Conservation (phyloP, 1,284 basidiomycete species). For the Sanghuangporus weigelae region DNA sequence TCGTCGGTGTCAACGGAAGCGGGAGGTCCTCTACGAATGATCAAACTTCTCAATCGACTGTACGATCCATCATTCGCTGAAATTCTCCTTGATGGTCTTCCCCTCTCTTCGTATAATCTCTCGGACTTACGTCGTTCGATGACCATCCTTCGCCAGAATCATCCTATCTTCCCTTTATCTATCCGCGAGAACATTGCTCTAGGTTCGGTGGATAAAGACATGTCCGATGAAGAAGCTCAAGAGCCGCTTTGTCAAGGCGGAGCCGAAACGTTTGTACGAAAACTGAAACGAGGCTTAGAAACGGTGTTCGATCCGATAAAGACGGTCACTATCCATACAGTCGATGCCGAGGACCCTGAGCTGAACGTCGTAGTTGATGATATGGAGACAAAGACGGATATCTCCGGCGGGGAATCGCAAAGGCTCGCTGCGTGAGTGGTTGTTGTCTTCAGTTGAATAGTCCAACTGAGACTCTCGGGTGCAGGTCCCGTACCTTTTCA, state of each 20-base stretch:
- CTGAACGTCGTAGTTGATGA: conserved; percentile 12
- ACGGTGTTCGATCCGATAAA: conserved; percentile 31
- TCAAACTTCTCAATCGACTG: conserved; percentile 40
- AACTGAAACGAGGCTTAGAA: conserved; percentile 30
- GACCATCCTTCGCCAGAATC: conserved; percentile 34
- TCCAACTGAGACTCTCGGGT: too few relatives aligned
- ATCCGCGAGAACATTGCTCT: conserved; percentile 38
- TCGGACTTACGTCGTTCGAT: conserved; percentile 30
- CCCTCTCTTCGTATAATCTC: conserved; percentile 26
- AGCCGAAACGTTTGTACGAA: conserved; percentile 30
- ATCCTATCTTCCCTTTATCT: conserved; percentile 37
- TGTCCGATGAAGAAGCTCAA: conserved; percentile 24
- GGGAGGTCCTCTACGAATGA: conserved; percentile 43
- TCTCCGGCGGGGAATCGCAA: conserved; percentile 38
- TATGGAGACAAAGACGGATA: conserved; percentile 30
- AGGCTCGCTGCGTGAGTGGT: conserved; percentile 27
- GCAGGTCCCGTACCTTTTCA: neutral
- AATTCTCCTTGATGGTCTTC: conserved; percentile 34
- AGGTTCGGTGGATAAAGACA: conserved; percentile 21
- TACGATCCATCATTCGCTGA: conserved; percentile 34
- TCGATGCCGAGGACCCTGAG: neutral
- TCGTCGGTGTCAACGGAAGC: conserved; percentile 44
- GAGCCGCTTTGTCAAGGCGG: conserved; percentile 34
- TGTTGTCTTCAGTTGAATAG: too few relatives aligned
- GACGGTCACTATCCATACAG: neutral